Evolutionary conservation across 164 flowering plant genomes (phyloP).

Genomic region (Vitis rupestris): DNA sequence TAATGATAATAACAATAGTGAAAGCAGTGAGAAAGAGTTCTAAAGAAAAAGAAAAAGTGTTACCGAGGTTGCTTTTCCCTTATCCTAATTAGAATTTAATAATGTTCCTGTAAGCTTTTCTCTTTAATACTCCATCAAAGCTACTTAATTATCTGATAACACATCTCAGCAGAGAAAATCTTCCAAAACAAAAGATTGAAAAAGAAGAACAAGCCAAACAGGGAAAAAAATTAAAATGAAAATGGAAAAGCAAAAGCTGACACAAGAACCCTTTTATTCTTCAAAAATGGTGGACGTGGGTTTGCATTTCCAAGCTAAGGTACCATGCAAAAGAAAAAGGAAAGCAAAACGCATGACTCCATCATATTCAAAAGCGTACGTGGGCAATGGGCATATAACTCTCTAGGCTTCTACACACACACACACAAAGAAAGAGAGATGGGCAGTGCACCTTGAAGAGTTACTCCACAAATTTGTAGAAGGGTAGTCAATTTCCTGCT

Average conservation of each 20-base stretch:
- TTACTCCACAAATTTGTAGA: slow-evolving; percentile 49
- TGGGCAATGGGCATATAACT: neutral
- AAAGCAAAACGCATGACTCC: slow-evolving; percentile 6
- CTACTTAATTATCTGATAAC: slow-evolving; percentile 5
- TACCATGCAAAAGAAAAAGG: slow-evolving; percentile 32
- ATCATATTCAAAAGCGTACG: slow-evolving; percentile 1
- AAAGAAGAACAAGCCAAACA: slow-evolving; percentile 1
- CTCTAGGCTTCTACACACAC: neutral
- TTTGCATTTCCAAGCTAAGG: slow-evolving; percentile 25
- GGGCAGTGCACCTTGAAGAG: slow-evolving; percentile 43
- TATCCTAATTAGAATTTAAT: slow-evolving; percentile 10
- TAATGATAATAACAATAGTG: neutral
- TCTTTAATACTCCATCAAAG: slow-evolving; percentile 17
- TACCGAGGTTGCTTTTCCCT: slow-evolving; percentile 15
- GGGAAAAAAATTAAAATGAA: slow-evolving; percentile 1
- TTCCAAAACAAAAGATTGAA: slow-evolving; percentile 3
- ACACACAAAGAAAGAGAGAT: slow-evolving; percentile 7
- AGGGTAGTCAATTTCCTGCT: slow-evolving; percentile 34
- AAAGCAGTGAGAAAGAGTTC: neutral
- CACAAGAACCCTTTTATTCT: slow-evolving; percentile 35
- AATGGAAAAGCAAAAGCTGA: slow-evolving; percentile 42
- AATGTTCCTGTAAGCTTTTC: slow-evolving; percentile 14
- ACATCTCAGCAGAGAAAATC: slow-evolving; percentile 28
- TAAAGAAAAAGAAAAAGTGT: slow-evolving; percentile 4
- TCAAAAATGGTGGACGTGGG: slow-evolving; percentile 34